Evolutionary conservation across 257 asterid species (phyloP).

Genomic region (Nicotiana otophora): DNA sequence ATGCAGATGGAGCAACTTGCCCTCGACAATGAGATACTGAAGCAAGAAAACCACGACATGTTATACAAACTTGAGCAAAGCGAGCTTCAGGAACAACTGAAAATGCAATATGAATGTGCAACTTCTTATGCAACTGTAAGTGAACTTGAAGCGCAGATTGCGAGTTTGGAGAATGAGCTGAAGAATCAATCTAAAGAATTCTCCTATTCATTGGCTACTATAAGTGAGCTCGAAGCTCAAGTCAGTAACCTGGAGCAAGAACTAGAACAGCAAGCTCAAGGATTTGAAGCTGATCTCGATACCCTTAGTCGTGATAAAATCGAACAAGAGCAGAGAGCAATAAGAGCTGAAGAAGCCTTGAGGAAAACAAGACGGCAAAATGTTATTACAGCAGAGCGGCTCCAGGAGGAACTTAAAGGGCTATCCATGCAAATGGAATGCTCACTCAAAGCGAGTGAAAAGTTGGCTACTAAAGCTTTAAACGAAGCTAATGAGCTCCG

Average conservation of each 20-base stretch:
- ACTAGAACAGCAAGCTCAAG: slow-evolving; percentile 61
- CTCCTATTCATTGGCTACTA: slow-evolving; percentile 33
- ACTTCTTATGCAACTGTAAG: slow-evolving; percentile 33
- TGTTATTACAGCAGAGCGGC: slow-evolving; percentile 68
- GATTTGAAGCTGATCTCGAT: slow-evolving; percentile 75
- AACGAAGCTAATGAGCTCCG: slow-evolving; percentile 74
- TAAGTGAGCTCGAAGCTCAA: slow-evolving; percentile 54
- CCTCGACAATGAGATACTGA: slow-evolving; percentile 86
- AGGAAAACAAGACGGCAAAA: slow-evolving; percentile 67
- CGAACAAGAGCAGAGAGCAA: slow-evolving; percentile 91
- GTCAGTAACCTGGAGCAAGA: slow-evolving; percentile 75
- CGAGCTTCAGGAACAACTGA: slow-evolving; percentile 78
- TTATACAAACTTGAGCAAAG: slow-evolving; percentile 75
- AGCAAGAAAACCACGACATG: slow-evolving; percentile 89
- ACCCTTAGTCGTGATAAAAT: slow-evolving; percentile 52
- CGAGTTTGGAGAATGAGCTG: slow-evolving; percentile 35
- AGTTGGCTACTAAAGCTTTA: slow-evolving; percentile 63
- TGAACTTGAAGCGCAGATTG: not conserved
- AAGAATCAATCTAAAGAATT: slow-evolving; percentile 40
- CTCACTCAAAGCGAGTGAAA: slow-evolving; percentile 74
- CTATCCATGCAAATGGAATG: slow-evolving; percentile 69
- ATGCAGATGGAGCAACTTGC: slow-evolving; percentile 97
- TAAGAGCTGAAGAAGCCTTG: slow-evolving; percentile 80
- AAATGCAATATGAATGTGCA: slow-evolving; percentile 82
- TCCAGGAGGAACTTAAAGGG: slow-evolving; percentile 71